These are phyloP conservation scores for Phialophora tarda DNA, from an alignment of 2,329 filamentous ascomycete genomes.

Conservation along the genomic window DNA sequence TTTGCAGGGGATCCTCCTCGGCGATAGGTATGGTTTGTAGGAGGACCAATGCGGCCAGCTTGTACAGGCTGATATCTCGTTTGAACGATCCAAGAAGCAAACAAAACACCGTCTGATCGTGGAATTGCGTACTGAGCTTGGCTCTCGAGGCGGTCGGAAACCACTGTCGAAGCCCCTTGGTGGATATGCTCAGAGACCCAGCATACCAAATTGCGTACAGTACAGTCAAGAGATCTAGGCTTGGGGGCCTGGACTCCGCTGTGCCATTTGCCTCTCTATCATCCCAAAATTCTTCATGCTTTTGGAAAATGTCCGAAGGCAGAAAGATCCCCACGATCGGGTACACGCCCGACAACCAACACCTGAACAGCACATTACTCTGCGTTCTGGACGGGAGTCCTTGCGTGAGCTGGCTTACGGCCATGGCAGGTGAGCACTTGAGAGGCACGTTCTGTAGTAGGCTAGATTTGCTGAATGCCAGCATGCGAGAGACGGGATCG, in stretches of 20 bases:
- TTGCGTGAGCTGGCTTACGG: conserved; percentile 50
- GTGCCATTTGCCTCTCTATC: conserved; percentile 44
- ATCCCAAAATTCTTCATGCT: conserved; percentile 53
- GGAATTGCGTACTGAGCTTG: conserved; percentile 47
- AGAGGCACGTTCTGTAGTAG: conserved; percentile 48
- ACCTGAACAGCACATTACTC: conserved; percentile 54
- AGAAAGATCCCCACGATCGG: conserved; percentile 54
- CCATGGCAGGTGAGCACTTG: conserved; percentile 42
- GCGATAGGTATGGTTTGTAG: conserved; percentile 55
- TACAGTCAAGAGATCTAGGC: conserved; percentile 52
- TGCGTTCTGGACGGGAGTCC: conserved; percentile 52
- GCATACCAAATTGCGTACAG: conserved; percentile 57
- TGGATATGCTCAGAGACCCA: conserved; percentile 53
- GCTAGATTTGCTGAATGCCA: conserved; percentile 47
- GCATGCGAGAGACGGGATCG: conserved; percentile 37
- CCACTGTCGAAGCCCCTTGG: conserved; percentile 40
- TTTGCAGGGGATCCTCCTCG: conserved; percentile 57
- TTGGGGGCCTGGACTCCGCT: conserved; percentile 46
- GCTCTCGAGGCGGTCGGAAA: conserved; percentile 41
- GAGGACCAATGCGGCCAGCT: conserved; percentile 54
- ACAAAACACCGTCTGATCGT: conserved; percentile 53
- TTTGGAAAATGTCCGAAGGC: conserved; percentile 50
- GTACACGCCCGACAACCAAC: conserved; percentile 55
- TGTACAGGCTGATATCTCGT: conserved; percentile 52
- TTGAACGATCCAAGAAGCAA: conserved; percentile 53